Conservation (phyloP, 331 rosid species). For the Malus hybrid region DNA sequence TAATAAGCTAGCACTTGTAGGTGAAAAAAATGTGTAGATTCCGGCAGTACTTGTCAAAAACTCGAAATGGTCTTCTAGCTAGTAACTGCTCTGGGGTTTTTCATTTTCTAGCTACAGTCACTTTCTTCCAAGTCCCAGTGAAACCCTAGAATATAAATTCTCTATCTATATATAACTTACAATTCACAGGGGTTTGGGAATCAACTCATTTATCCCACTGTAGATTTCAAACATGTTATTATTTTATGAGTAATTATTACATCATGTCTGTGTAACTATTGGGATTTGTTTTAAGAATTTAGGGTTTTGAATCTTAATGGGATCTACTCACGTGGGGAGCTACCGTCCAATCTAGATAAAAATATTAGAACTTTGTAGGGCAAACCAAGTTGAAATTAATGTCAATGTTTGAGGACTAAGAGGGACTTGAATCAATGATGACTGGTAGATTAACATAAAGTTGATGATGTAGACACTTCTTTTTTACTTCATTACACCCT, state of each 20-base stretch:
- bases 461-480: too few relatives aligned
- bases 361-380: background rate
- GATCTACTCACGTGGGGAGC: constrained; percentile 40
- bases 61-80: constrained; percentile 32
- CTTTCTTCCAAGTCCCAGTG: constrained; percentile 27
- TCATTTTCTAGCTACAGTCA: constrained; percentile 51
- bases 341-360: constrained; percentile 21
- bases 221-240: background rate
- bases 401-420: constrained; percentile 4
- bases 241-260: constrained; percentile 16
- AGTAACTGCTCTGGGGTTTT: constrained; percentile 23
- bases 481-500: too few relatives aligned
- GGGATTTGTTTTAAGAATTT: constrained; percentile 31
- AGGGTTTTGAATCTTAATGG: constrained; percentile 19
- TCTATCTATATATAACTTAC: background rate
- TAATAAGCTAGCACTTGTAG: constrained; percentile 32
- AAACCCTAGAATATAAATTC: constrained; percentile 1
- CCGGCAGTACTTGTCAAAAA: constrained; percentile 37
- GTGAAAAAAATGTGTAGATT: constrained; percentile 41
- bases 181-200: background rate
- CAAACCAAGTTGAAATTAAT: too few relatives aligned
- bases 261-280: constrained; percentile 27
- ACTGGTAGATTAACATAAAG: background rate
- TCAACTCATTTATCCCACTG: background rate
- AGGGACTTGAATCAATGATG: background rate